Conservation (phyloP, 495 filamentous ascomycete genomes). For the Penicillium alfredii region DNA sequence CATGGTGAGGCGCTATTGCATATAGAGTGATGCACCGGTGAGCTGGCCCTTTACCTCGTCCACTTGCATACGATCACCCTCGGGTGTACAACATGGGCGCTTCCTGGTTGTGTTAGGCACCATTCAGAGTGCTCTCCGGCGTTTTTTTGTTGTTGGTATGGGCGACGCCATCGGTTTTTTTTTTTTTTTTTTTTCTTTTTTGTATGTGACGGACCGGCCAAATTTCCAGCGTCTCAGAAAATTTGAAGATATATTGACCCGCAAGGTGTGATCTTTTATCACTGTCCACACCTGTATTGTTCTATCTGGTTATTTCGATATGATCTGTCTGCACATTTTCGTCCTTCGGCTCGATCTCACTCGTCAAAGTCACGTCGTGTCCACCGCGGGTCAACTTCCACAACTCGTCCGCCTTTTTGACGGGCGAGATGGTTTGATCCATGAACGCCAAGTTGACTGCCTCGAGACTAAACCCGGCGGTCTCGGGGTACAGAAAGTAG, state of each 20-base stretch:
- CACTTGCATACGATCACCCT: background rate
- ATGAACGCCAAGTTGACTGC: conserved; percentile 21
- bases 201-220: conserved; percentile 4
- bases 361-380: conserved; percentile 8
- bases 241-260: too few relatives aligned
- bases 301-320: too few relatives aligned
- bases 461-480: conserved; percentile 22
- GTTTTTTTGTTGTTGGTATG: too few relatives aligned
- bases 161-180: background rate
- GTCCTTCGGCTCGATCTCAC: conserved; percentile 3
- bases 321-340: background rate
- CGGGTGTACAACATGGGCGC: conserved; percentile 1
- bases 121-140: too few relatives aligned
- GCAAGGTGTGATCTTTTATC: too few relatives aligned
- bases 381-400: conserved; percentile 7
- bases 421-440: conserved; percentile 6
- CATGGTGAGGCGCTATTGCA: background rate
- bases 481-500: conserved; percentile 27
- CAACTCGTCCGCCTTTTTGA: conserved; percentile 14
- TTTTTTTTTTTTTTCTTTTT: background rate
- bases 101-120: too few relatives aligned
- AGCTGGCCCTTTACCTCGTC: conserved; percentile 3
- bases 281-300: too few relatives aligned
- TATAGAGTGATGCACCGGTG: background rate
- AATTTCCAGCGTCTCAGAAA: too few relatives aligned